Percentiles rank a stretch among this genome's conserved stretches.
These are phyloP conservation scores for Lactarius sp. DNA, from an alignment of 768 basidiomycete genomes.

Conservation along the genomic window DNA sequence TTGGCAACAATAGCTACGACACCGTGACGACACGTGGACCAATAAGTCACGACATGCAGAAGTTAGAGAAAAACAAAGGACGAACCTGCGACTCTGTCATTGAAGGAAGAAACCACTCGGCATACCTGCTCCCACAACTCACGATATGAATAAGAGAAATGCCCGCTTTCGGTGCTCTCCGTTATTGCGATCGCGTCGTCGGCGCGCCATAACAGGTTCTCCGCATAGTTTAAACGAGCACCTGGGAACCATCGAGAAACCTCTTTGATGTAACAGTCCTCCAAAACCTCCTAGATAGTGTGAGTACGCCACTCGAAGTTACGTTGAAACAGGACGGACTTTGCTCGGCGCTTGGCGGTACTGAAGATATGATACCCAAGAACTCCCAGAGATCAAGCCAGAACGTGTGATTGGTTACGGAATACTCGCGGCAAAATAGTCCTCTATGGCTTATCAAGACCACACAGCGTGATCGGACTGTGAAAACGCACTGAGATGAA, in stretches of 20 bases:
- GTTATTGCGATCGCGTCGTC: conserved; percentile 61
- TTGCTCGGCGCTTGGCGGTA: conserved; percentile 41
- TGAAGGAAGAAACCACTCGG: conserved; percentile 52
- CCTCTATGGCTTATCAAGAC: conserved; percentile 36
- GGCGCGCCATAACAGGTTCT: conserved; percentile 56
- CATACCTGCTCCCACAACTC: conserved; percentile 52
- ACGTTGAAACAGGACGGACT: conserved; percentile 32
- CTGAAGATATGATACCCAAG: conserved; percentile 56
- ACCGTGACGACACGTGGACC: neutral
- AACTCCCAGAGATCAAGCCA: conserved; percentile 70
- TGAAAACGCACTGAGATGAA: conserved; percentile 43
- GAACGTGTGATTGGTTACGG: conserved; percentile 58
- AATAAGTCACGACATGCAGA: conserved; percentile 1
- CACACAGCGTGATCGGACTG: neutral
- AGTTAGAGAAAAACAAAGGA: neutral
- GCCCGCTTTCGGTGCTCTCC: conserved; percentile 51
- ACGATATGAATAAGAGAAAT: conserved; percentile 45
- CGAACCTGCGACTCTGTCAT: conserved; percentile 65
- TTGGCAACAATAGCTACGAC: conserved; percentile 70
- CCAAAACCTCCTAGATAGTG: conserved; percentile 14
- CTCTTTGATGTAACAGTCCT: conserved; percentile 48
- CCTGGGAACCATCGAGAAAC: conserved; percentile 66
- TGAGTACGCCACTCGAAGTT: neutral
- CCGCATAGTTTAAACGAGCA: conserved; percentile 64
- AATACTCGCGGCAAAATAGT: conserved; percentile 64